A percentile compares a stretch with the other conserved stretches of the same genome.
Evolutionary conservation across 805 yeast genomes (phyloP).

Genomic region (Yueomyces sp.): DNA sequence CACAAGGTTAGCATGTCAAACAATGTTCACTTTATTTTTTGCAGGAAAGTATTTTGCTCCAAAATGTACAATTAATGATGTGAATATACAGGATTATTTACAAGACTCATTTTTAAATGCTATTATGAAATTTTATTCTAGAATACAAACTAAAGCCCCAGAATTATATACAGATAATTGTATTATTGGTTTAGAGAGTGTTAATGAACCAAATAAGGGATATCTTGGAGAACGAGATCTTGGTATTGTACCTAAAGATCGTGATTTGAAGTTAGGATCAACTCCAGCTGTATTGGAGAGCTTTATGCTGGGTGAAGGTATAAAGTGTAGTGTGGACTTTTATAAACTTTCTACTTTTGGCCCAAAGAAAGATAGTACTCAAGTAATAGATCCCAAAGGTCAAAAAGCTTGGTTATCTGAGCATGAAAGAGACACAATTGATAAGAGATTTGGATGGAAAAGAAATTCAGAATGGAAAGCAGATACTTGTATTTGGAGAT

Average conservation of each 20-base stretch:
- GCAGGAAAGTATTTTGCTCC: constrained; percentile 73
- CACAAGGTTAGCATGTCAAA: constrained; percentile 54
- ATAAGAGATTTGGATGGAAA: constrained; percentile 55
- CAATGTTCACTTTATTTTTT: constrained; percentile 80
- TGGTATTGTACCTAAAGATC: constrained; percentile 38
- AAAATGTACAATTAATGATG: constrained; percentile 52
- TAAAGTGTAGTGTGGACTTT: constrained; percentile 49
- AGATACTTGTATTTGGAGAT: constrained; percentile 73
- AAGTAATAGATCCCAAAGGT: constrained; percentile 53
- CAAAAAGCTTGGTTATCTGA: constrained; percentile 51
- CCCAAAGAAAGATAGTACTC: constrained; percentile 49
- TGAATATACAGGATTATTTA: constrained; percentile 65
- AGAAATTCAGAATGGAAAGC: constrained; percentile 52
- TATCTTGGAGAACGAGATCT: constrained; percentile 51
- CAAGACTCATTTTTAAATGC: constrained; percentile 51
- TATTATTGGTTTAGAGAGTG: constrained; percentile 58
- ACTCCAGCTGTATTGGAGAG: constrained; percentile 74
- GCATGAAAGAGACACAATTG: constrained; percentile 31
- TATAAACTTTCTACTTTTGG: constrained; percentile 68
- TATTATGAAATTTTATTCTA: constrained; percentile 32
- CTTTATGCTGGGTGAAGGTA: constrained; percentile 68
- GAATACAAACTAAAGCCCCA: constrained; percentile 30
- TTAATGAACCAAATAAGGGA: constrained; percentile 81
- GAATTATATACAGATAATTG: constrained; percentile 32
- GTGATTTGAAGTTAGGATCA: constrained; percentile 62